Percentiles rank a stretch among this genome's conserved stretches.
Conservation (phyloP, 768 basidiomycete species). For the Sporobolomyces phaffii region DNA sequence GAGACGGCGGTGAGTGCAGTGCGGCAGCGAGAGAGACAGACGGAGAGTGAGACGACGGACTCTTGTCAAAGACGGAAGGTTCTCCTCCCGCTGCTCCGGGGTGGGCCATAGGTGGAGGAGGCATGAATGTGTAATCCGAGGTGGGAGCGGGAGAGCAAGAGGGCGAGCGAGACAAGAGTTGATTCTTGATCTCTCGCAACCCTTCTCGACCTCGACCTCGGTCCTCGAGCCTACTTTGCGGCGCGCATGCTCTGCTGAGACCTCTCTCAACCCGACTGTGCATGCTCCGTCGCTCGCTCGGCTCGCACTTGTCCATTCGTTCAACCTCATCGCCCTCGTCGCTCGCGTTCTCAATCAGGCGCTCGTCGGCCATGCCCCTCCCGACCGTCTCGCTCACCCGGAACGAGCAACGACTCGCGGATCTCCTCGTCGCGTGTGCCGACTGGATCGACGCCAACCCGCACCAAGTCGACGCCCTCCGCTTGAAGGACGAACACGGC, state of each 20-base stretch:
- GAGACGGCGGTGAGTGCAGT: background rate
- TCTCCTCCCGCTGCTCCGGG: slow-evolving; percentile 6
- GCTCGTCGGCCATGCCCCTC: no score
- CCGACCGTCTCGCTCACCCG: slow-evolving; percentile 25
- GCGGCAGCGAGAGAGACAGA: background rate
- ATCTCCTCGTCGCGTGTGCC: slow-evolving; percentile 34
- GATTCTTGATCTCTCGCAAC: background rate
- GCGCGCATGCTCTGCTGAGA: slow-evolving; percentile 1
- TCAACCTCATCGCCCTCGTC: no score
- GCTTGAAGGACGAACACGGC: slow-evolving; percentile 34
- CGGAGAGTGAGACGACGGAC: background rate
- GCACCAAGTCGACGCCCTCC: slow-evolving; percentile 12
- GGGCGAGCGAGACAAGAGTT: background rate
- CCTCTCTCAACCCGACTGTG: background rate
- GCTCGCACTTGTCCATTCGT: background rate
- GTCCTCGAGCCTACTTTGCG: no score
- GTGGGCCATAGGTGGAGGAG: slow-evolving; percentile 13
- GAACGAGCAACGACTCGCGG: slow-evolving; percentile 19
- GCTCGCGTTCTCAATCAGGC: background rate
- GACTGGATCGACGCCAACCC: slow-evolving; percentile 29
- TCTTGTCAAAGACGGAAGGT: slow-evolving; percentile 10
- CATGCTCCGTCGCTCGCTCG: background rate
- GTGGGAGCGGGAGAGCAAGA: background rate
- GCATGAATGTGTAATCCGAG: background rate
- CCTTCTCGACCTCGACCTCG: background rate